Evolutionary conservation across 768 basidiomycete species (phyloP).

Genomic region (Macrolepiota dolichaula): DNA sequence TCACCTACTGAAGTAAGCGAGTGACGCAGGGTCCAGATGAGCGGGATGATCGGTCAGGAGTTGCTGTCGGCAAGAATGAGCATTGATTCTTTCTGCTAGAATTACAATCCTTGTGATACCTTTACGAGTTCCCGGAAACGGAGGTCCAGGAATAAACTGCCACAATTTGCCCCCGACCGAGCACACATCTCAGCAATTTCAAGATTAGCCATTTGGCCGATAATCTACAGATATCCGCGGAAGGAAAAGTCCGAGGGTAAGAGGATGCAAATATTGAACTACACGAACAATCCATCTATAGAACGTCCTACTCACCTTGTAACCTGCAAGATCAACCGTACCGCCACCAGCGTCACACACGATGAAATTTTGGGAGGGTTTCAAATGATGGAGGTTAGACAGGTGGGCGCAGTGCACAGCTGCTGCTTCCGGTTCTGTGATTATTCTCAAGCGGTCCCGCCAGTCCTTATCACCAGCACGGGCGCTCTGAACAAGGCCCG

Average conservation of each 20-base stretch:
- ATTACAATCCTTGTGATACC: conserved; percentile 25
- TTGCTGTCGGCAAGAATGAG: conserved; percentile 21
- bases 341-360: conserved; percentile 92
- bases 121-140: conserved; percentile 81
- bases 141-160: conserved; percentile 83
- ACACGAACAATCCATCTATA: background rate
- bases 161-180: conserved; percentile 83
- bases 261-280: conserved; percentile 6
- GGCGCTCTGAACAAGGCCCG: conserved; percentile 73
- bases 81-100: background rate
- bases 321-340: conserved; percentile 61
- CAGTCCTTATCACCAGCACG: conserved; percentile 69
- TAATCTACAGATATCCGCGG: conserved; percentile 46
- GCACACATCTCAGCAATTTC: conserved; percentile 92
- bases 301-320: conserved; percentile 39
- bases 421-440: conserved; percentile 84
- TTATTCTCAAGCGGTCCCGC: conserved; percentile 80
- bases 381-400: conserved; percentile 75
- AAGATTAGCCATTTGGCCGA: conserved; percentile 74
- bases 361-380: conserved; percentile 81
- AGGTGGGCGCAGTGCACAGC: conserved; percentile 86
- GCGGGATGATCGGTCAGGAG: conserved; percentile 81
- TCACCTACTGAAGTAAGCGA: conserved; percentile 73
- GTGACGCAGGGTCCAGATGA: conserved; percentile 76
- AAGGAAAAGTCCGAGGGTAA: conserved; percentile 8